Evolutionary conservation across 169 alveolate genomes (phyloP), one percentile per base, ranked within the genome.

Genomic region (Eimeria falciformis): DNA sequence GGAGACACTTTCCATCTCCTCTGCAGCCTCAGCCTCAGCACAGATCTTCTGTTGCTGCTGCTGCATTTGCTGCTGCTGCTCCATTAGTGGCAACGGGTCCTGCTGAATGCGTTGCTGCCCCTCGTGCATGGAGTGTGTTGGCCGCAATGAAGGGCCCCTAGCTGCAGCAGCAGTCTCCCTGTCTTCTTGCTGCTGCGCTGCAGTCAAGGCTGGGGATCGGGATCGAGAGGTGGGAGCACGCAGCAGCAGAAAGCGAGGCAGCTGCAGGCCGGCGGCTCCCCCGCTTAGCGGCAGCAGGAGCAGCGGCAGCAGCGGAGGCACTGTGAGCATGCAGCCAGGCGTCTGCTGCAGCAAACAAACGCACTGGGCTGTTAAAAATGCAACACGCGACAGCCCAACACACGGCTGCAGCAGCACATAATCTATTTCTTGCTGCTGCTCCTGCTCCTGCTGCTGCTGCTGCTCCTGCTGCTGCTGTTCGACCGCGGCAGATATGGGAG

Each of bases 201-300:
- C 21, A 3, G 45, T 6, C 14, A 66, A 14, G 1, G 66, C 27
- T 18, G 71, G 87, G 0, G 87, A 27, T 3, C 7, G 50, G 3
- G 71, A 50, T 47, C 2, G 87, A 27, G n/a, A 3, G 23, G 27
- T 62, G 45, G 66, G 43, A 47, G 87, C 87, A 50, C 87, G 87
- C 66, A 78, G 87, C 87, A 78, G 87, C 87, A 78, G 53, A 5
- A 78, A 66, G 27, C 50, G 87, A 3, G 87, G 87, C 53, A 78
- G 69, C 71, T 14, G 87, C 71, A 78, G 47, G n/a, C n/a, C n/a
- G 11, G 66, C 43, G 23, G 37, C 87, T 2, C 50, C 87, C 12
- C 53, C 66, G 5, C 47, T 12, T 2, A 78, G 87, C 37, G 87
- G 87, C 87, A 78, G 69, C 71, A 78, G 87, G 71, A 78, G 87